phyloP scores from a whole-genome alignment of 2,329 filamentous ascomycete genomes.

The Dryadomyces quercivorus region DNA sequence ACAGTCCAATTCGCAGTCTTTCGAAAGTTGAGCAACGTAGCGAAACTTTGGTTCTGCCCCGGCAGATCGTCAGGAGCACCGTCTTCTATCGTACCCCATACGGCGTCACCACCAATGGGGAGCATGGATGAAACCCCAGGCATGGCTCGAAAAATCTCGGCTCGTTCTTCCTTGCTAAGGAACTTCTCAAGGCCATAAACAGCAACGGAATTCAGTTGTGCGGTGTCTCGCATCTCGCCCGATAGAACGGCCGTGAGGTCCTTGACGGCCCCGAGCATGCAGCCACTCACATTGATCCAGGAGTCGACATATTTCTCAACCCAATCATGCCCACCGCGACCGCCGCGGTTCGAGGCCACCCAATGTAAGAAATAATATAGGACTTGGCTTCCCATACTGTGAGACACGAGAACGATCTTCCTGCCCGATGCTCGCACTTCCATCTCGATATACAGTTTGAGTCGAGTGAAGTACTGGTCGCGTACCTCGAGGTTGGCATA shows the following conservation, averaged over 20 bases:
- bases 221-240: slow-evolving; percentile 97
- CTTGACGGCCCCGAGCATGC: slow-evolving; percentile 92
- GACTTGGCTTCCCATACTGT: slow-evolving; percentile 97
- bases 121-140: slow-evolving; percentile 95
- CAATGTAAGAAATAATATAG: slow-evolving; percentile 68
- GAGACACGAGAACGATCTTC: slow-evolving; percentile 78
- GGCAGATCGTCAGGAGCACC: slow-evolving; percentile 81
- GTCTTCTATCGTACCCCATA: slow-evolving; percentile 75
- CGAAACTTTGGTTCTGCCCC: slow-evolving; percentile 61
- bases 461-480: slow-evolving; percentile 84
- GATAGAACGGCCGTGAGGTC: slow-evolving; percentile 82
- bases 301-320: slow-evolving; percentile 82
- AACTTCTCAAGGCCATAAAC: slow-evolving; percentile 97
- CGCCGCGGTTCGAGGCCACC: slow-evolving; percentile 69
- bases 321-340: slow-evolving; percentile 74
- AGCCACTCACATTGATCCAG: slow-evolving; percentile 97
- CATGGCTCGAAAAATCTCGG: slow-evolving; percentile 93
- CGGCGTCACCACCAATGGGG: slow-evolving; percentile 79
- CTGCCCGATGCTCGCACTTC: slow-evolving; percentile 59
- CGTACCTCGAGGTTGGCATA: slow-evolving; percentile 81
- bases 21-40: slow-evolving; percentile 77
- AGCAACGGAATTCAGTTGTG: slow-evolving; percentile 89
- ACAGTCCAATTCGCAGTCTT: slow-evolving; percentile 49
- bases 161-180: slow-evolving; percentile 76
- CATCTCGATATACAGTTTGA: slow-evolving; percentile 85